Base-by-base conservation (phyloP, 1,139 yeast genomes). In the Candida frijolesensis region DNA sequence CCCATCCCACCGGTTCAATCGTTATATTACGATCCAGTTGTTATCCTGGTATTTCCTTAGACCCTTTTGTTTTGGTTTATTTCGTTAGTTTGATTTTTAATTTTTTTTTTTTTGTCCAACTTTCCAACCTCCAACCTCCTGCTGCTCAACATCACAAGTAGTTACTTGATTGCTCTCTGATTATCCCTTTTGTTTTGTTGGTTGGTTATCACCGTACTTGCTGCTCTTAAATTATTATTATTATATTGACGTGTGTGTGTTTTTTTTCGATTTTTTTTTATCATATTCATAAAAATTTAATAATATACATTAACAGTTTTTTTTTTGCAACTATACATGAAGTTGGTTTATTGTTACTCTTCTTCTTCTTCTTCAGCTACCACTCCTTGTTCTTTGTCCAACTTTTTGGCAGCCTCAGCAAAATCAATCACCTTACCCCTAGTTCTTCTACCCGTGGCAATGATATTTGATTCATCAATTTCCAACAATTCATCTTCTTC, bases 371-470 rank as follows among this genome's bases (percentile, higher is more conserved):
- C 81, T 35, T 72, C 84, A 12, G 68, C 76, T 35, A 66, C 72
- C 10, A 61, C 71, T 6, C 68, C 75, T n/a, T 67, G 66, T 54
- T 81, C 86, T 50, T 72, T 67, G 49, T 81, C 84, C 62, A 89
- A 71, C 62, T 88, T 81, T 57, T 82, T 88, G 29, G 91, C 89
- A n/a, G 96, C 92, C 68, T 89, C 86, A 54, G 83, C 79, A 68
- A 87, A 92, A 69, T 92, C 97, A 60, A 92, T 87, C 33, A 87
- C 87, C 65, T 86, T 88, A 18, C 97, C 96, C 60, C 97, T 83
- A 11, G 97, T 90, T 74, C 98, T 87, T 69, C 96, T 82, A 12
- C 96, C 96, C 27, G 84, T 75, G 25, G 87, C 78, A 56, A 91
- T 89, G 64, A 91, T 91, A 68, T 92, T 92, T 45, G 92, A 74